Evolutionary conservation across 2,329 filamentous ascomycete genomes (phyloP).

Genomic region (Exophiala sp.): DNA sequence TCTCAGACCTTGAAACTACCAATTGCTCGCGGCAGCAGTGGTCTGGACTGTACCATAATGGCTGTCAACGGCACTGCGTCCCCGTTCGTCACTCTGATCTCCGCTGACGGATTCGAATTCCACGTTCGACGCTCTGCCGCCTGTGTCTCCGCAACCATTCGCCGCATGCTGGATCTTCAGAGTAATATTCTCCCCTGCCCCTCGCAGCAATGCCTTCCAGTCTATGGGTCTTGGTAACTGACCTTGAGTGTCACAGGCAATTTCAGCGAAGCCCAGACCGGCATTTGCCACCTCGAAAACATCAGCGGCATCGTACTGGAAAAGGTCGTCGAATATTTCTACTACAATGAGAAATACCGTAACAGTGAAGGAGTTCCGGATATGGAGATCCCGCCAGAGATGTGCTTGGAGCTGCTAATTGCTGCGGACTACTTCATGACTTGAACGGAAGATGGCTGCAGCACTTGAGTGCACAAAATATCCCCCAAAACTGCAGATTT

Average conservation of each 20-base stretch:
- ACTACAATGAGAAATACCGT: conserved; percentile 61
- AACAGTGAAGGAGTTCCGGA: conserved; percentile 57
- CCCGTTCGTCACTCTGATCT: conserved; percentile 59
- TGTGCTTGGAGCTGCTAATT: conserved; percentile 61
- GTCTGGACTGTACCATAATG: too few species aligned
- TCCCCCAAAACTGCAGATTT: too few species aligned
- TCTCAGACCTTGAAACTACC: too few species aligned
- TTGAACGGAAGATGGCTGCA: conserved; percentile 13
- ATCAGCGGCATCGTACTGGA: conserved; percentile 60
- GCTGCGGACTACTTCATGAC: conserved; percentile 61
- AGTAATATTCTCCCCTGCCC: conserved; percentile 40
- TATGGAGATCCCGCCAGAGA: conserved; percentile 60
- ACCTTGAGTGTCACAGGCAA: conserved; percentile 41
- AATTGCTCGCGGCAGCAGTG: too few species aligned
- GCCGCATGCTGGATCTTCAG: conserved; percentile 57
- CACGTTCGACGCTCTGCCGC: conserved; percentile 56
- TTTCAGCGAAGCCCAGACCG: conserved; percentile 55
- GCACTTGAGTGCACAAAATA: too few species aligned
- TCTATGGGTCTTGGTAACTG: background rate
- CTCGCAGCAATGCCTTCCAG: background rate
- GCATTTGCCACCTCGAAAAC: conserved; percentile 54
- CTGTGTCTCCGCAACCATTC: conserved; percentile 56
- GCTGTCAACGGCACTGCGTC: conserved; percentile 13
- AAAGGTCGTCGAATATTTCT: conserved; percentile 65
- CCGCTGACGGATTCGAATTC: conserved; percentile 60